phyloP scores from a whole-genome alignment of 257 asterid genomes.

The Solanum ossicruentum region DNA sequence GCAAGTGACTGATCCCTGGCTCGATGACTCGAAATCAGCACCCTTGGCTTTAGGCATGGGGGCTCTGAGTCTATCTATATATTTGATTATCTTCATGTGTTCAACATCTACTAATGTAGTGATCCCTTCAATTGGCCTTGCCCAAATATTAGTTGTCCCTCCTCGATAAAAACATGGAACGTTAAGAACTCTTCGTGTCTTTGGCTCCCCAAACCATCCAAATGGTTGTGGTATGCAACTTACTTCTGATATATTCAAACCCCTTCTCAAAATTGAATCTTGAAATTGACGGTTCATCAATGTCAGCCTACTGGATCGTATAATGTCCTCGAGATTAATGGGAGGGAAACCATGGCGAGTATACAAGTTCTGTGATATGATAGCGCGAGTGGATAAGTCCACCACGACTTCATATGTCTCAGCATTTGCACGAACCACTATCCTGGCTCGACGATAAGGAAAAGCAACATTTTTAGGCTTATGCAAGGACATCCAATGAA shows the following conservation, averaged over 20 bases:
- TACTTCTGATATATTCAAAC: conserved; percentile 48
- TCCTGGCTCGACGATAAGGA: conserved; percentile 37
- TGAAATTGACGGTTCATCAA: conserved; percentile 22
- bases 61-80: conserved; percentile 21
- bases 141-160: conserved; percentile 58
- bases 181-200: conserved; percentile 25
- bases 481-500: conserved; percentile 24
- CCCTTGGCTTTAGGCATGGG: conserved; percentile 37
- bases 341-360: conserved; percentile 53
- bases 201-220: conserved; percentile 66
- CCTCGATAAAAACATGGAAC: conserved; percentile 48
- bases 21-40: conserved; percentile 31
- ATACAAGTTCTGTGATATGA: conserved; percentile 28
- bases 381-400: conserved; percentile 17
- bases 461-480: background rate
- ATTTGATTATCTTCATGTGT: conserved; percentile 20
- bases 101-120: conserved; percentile 39
- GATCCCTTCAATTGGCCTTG: conserved; percentile 56
- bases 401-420: conserved; percentile 37
- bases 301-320: conserved; percentile 31
- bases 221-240: conserved; percentile 47
- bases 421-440: conserved; percentile 25
- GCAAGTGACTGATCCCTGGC: conserved; percentile 10
- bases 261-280: conserved; percentile 40
- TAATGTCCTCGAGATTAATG: conserved; percentile 34